A percentile compares a stretch with the other conserved stretches of the same genome.
Conservation (phyloP, 108 stramenopile species). For the Pseudonitzschia pungens region DNA sequence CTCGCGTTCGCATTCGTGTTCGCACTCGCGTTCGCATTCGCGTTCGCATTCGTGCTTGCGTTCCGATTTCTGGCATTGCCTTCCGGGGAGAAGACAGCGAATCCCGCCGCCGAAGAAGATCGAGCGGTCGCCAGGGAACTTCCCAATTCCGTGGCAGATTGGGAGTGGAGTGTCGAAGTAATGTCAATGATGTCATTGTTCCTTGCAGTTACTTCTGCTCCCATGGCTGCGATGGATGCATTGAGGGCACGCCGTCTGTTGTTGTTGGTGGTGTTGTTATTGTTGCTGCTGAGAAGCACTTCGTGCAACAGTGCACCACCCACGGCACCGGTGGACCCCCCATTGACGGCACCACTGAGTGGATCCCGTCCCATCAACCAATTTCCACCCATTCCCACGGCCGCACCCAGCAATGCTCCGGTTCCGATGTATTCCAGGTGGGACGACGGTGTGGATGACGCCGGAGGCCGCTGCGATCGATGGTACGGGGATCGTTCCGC, state of each 20-base stretch:
- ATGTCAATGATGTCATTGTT: neutral
- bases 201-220: neutral
- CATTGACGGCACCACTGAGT: constrained; percentile 28
- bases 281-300: constrained; percentile 9
- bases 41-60: neutral
- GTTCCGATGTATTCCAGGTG: constrained; percentile 23
- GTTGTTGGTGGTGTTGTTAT: constrained; percentile 4
- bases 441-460: neutral
- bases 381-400: constrained; percentile 37
- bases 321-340: constrained; percentile 43
- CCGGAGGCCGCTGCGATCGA: neutral
- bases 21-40: neutral
- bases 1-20: neutral
- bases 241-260: neutral
- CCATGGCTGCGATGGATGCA: neutral
- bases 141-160: neutral
- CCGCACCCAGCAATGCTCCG: constrained; percentile 41
- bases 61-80: neutral
- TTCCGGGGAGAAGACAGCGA: constrained; percentile 8
- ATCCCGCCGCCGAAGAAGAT: constrained; percentile 19
- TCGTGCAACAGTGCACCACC: constrained; percentile 46
- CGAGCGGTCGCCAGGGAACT: neutral
- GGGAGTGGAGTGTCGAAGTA: neutral
- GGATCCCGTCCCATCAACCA: constrained; percentile 31
- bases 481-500: constrained; percentile 21